A percentile compares a stretch with the other conserved stretches of the same genome.
These are phyloP conservation scores for Calonectria pteridis DNA, from an alignment of 2,329 filamentous ascomycete species.

Conservation along the genomic window DNA sequence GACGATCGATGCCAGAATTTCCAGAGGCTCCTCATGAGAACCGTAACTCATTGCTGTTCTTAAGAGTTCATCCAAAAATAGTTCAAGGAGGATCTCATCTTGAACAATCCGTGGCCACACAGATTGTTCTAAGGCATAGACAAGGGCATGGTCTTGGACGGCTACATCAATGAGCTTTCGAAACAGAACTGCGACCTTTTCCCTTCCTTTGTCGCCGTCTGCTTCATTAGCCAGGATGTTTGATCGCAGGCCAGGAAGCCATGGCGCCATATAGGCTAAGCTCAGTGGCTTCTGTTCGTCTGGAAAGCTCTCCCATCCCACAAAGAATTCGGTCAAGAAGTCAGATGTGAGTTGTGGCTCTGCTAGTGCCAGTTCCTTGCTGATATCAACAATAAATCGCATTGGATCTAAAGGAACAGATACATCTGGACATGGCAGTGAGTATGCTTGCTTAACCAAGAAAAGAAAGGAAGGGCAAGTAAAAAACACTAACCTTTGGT, in stretches of 20 bases:
- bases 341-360: constrained; percentile 77
- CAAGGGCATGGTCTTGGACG: constrained; percentile 70
- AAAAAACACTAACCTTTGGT: constrained; percentile 63
- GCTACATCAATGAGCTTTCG: constrained; percentile 76
- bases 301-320: constrained; percentile 78
- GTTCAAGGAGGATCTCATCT: constrained; percentile 75
- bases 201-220: constrained; percentile 75
- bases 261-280: constrained; percentile 78
- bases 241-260: constrained; percentile 72
- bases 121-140: constrained; percentile 72
- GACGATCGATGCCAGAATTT: constrained; percentile 72
- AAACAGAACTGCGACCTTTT: constrained; percentile 73
- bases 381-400: constrained; percentile 74
- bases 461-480: not conserved
- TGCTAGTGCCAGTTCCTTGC: constrained; percentile 70
- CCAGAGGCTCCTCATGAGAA: constrained; percentile 69
- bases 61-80: constrained; percentile 76
- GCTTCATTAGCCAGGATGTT: constrained; percentile 69
- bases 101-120: constrained; percentile 75
- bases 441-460: not conserved
- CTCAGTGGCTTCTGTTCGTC: constrained; percentile 76
- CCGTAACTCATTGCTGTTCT: constrained; percentile 72
- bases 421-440: constrained; percentile 60
- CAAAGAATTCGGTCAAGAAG: constrained; percentile 80
- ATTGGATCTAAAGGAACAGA: constrained; percentile 73